These are phyloP conservation scores for Gnaphalium uliginosum DNA, from an alignment of 129 eudicot species.

Conservation along the genomic window DNA sequence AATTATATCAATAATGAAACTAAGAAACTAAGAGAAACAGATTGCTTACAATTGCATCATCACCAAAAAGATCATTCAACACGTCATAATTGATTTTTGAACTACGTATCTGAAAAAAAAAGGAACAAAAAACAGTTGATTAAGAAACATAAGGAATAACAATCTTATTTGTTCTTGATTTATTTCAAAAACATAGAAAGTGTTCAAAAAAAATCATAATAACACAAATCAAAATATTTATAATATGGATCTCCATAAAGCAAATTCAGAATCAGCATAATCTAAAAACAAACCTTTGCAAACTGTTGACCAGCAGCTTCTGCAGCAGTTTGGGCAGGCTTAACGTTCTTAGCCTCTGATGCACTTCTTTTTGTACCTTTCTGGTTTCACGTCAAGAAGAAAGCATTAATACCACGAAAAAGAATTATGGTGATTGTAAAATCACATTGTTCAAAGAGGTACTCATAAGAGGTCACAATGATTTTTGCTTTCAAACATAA, in stretches of 20 bases:
- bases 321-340: slow-evolving; percentile 67
- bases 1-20: not conserved
- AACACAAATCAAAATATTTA: not conserved
- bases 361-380: slow-evolving; percentile 64
- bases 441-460: not conserved
- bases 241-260: not conserved
- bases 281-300: slow-evolving; percentile 48
- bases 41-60: slow-evolving; percentile 53
- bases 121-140: not conserved
- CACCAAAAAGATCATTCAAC: slow-evolving; percentile 48
- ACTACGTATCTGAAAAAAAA: slow-evolving; percentile 52
- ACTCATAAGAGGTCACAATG: not conserved
- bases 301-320: slow-evolving; percentile 63
- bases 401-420: not conserved
- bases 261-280: not conserved
- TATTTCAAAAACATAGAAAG: not conserved
- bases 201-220: not conserved
- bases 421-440: not conserved
- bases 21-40: slow-evolving; percentile 8
- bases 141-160: not conserved
- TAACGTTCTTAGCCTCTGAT: slow-evolving; percentile 53
- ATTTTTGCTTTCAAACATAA: not conserved
- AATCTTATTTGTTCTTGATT: not conserved
- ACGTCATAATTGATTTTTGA: slow-evolving; percentile 61
- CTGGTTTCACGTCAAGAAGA: slow-evolving; percentile 41